Conservation (phyloP, 768 basidiomycete species). For the Phallus indusiatus region DNA sequence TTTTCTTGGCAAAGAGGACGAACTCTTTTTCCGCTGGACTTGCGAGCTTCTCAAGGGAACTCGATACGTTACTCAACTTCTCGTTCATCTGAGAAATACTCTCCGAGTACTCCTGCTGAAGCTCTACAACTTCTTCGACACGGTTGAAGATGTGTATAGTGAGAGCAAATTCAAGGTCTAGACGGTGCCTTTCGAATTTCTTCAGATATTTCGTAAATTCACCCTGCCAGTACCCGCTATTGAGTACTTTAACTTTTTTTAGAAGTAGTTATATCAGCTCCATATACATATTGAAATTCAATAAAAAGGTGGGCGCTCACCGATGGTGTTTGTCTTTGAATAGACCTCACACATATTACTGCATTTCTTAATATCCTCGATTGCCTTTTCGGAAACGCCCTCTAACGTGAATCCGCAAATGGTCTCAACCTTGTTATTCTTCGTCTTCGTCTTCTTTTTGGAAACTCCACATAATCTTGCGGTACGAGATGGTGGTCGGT, state of each 20-base stretch:
- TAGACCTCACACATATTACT: conserved; percentile 39
- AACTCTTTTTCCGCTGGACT: background rate
- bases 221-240: conserved; percentile 27
- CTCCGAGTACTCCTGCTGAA: background rate
- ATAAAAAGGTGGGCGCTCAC: conserved; percentile 15
- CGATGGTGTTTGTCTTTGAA: conserved; percentile 32
- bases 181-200: conserved; percentile 17
- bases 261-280: background rate
- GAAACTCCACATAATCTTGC: too few relatives aligned
- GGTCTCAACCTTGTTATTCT: conserved; percentile 13
- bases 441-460: background rate
- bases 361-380: conserved; percentile 32
- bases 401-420: conserved; percentile 25
- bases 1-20: background rate
- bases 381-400: conserved; percentile 23
- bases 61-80: background rate
- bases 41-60: background rate
- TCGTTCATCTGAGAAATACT: background rate
- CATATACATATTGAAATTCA: too few relatives aligned
- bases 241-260: conserved; percentile 21
- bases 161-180: conserved; percentile 22
- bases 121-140: conserved; percentile 12
- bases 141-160: conserved; percentile 19
- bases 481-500: too few relatives aligned
- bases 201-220: conserved; percentile 23